Conservation (phyloP, 2,329 filamentous ascomycete species). For the Pseudonectria buxi region DNA sequence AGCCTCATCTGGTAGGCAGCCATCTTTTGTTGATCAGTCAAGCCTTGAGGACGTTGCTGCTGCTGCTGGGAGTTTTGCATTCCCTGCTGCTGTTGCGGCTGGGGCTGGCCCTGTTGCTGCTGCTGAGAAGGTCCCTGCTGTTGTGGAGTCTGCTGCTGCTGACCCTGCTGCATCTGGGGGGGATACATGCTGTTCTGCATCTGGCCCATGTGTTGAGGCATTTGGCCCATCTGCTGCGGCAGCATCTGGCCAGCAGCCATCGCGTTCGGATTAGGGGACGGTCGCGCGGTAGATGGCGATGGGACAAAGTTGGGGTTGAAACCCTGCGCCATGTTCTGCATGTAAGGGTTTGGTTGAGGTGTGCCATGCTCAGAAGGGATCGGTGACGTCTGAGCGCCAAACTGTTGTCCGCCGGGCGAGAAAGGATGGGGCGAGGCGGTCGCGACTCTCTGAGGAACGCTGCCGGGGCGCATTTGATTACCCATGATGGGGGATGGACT, state of each 20-base stretch:
- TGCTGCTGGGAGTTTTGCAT: conserved; percentile 27
- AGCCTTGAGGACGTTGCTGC: conserved; percentile 24
- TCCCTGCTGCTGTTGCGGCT: conserved; percentile 21
- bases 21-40: conserved; percentile 65
- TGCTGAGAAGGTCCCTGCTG: conserved; percentile 37
- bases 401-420: conserved; percentile 68
- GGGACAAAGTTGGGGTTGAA: conserved; percentile 55
- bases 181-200: conserved; percentile 38
- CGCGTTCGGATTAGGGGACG: conserved; percentile 47
- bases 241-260: conserved; percentile 49
- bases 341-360: conserved; percentile 66
- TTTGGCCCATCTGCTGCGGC: conserved; percentile 43
- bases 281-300: conserved; percentile 47
- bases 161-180: conserved; percentile 37
- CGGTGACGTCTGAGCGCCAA: conserved; percentile 66
- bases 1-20: conserved; percentile 76
- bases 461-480: conserved; percentile 66
- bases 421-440: conserved; percentile 92
- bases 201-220: conserved; percentile 41
- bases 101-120: conserved; percentile 24
- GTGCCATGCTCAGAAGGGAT: conserved; percentile 71
- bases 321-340: conserved; percentile 52
- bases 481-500: conserved; percentile 91
- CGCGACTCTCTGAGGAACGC: conserved; percentile 72
- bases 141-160: conserved; percentile 34